These are phyloP conservation scores for Termitomyces sp. DNA, from an alignment of 768 basidiomycete species.

Conservation along the genomic window DNA sequence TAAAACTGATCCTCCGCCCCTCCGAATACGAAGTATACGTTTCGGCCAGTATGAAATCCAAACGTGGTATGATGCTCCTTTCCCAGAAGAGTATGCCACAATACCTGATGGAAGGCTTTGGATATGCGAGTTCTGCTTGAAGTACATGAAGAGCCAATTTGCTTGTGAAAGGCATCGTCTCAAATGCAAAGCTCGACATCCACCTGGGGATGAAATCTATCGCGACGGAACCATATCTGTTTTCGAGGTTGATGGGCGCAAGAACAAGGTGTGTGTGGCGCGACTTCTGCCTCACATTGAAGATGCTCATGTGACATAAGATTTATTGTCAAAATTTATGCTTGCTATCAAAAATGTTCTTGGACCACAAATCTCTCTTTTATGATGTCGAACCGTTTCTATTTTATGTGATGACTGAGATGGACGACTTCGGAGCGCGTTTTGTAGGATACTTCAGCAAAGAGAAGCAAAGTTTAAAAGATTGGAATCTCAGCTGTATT, in stretches of 20 bases:
- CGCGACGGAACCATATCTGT: conserved; percentile 85
- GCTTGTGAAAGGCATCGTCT: conserved; percentile 84
- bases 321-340: conserved; percentile 99
- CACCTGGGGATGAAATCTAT: conserved; percentile 98
- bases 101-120: conserved; percentile 90
- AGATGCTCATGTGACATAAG: conserved; percentile 32
- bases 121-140: conserved; percentile 98
- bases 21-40: conserved; percentile 83
- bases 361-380: conserved; percentile 97
- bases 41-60: conserved; percentile 92
- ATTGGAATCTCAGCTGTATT: conserved; percentile 98
- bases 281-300: neutral
- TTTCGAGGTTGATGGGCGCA: conserved; percentile 97
- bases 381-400: conserved; percentile 99
- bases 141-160: conserved; percentile 96
- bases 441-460: conserved; percentile 99
- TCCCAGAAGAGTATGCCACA: conserved; percentile 93
- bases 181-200: conserved; percentile 94
- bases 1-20: conserved; percentile 31
- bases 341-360: conserved; percentile 96
- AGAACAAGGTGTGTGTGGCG: conserved; percentile 72
- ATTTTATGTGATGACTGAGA: conserved; percentile 96
- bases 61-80: conserved; percentile 99
- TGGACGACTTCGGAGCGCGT: conserved; percentile 83
- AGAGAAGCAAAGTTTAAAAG: conserved; percentile 94